These are phyloP conservation scores for Fusarium sp. DNA, from an alignment of 2,329 filamentous ascomycete genomes.

Conservation along the genomic window DNA sequence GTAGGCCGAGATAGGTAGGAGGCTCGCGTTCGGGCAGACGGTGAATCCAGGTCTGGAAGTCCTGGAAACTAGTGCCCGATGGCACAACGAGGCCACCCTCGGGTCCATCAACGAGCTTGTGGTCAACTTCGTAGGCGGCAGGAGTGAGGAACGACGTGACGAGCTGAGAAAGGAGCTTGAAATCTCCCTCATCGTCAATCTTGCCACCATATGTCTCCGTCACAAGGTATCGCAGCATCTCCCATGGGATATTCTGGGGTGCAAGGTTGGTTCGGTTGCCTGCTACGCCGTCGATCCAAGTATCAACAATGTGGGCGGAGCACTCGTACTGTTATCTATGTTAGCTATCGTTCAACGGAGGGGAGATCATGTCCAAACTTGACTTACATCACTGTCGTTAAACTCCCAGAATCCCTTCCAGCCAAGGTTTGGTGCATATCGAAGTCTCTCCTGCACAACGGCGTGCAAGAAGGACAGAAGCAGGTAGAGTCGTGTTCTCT, in stretches of 20 bases:
- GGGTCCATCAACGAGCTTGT: conserved; percentile 81
- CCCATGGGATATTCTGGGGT: conserved; percentile 94
- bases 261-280: conserved; percentile 91
- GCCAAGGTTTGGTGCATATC: conserved; percentile 91
- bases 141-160: conserved; percentile 85
- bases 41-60: conserved; percentile 93
- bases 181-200: conserved; percentile 92
- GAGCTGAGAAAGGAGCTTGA: conserved; percentile 75
- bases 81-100: conserved; percentile 78
- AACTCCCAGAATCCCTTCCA: conserved; percentile 99
- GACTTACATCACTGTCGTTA: conserved; percentile 96
- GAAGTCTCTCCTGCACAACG: conserved; percentile 91
- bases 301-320: conserved; percentile 93
- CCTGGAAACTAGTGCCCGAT: conserved; percentile 80
- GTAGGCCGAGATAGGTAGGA: conserved; percentile 92
- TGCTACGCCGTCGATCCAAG: conserved; percentile 87
- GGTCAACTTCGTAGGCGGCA: conserved; percentile 89
- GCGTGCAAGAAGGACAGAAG: conserved; percentile 95
- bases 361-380: background rate
- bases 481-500: conserved; percentile 89
- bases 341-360: background rate
- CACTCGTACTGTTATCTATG: conserved; percentile 81
- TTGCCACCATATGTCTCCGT: conserved; percentile 98
- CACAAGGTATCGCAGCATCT: conserved; percentile 90
- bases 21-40: conserved; percentile 93